Evolutionary conservation across 768 basidiomycete species (phyloP).

Genomic region (Psilocybe cubensis): DNA sequence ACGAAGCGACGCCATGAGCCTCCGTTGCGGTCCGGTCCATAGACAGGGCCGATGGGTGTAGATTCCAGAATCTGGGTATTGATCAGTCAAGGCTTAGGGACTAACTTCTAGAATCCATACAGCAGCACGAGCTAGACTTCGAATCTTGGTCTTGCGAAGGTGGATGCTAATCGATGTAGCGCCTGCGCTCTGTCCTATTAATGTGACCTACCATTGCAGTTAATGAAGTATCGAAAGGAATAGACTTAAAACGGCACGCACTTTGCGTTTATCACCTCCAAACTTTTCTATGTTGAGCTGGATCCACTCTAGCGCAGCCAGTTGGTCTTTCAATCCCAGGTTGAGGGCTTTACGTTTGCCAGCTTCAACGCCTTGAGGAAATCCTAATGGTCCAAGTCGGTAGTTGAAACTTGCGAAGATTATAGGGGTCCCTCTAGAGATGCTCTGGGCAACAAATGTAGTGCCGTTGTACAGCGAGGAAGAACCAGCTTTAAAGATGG

Average conservation of each 20-base stretch:
- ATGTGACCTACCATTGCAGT: conserved; percentile 40
- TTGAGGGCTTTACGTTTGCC: conserved; percentile 28
- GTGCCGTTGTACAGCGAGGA: conserved; percentile 31
- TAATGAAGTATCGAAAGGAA: neutral
- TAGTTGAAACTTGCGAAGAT: conserved; percentile 40
- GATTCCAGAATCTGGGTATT: conserved; percentile 45
- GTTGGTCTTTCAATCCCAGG: conserved; percentile 47
- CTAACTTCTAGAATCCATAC: conserved; percentile 6
- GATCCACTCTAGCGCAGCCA: conserved; percentile 52
- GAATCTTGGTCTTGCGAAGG: conserved; percentile 29
- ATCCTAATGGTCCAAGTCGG: conserved; percentile 47
- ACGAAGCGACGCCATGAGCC: conserved; percentile 38
- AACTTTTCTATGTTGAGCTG: conserved; percentile 58
- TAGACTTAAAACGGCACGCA: neutral
- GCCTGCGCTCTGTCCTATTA: conserved; percentile 56
- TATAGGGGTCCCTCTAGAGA: too few species aligned
- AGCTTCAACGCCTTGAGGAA: conserved; percentile 37
- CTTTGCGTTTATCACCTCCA: conserved; percentile 50
- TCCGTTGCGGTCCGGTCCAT: conserved; percentile 29
- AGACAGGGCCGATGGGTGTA: conserved; percentile 32
- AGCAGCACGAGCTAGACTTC: conserved; percentile 33
- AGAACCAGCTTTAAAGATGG: too few species aligned
- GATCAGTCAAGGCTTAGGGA: too few species aligned
- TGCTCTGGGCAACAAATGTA: conserved; percentile 30
- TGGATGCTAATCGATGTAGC: conserved; percentile 41